Evolutionary conservation across 108 stramenopile genomes (phyloP).

Genomic region (Seminavis robusta): DNA sequence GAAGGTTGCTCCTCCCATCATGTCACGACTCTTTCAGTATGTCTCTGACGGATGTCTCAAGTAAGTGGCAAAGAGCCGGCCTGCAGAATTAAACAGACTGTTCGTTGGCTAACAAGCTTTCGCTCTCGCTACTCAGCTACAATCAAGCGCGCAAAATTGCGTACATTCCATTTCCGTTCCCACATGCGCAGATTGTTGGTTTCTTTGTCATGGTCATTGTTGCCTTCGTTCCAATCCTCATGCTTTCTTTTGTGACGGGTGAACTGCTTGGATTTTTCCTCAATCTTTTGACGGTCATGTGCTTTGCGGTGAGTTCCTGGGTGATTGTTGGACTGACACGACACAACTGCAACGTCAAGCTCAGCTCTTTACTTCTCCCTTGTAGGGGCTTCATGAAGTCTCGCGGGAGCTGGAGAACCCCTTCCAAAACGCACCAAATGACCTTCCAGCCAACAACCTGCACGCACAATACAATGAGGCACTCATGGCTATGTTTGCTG

Average conservation of each 20-base stretch:
- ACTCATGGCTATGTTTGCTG: constrained; percentile 61
- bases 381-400: constrained; percentile 58
- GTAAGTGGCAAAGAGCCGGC: constrained; percentile 24
- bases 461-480: constrained; percentile 82
- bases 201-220: constrained; percentile 44
- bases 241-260: constrained; percentile 49
- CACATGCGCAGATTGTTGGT: constrained; percentile 64
- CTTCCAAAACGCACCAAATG: constrained; percentile 74
- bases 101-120: not conserved
- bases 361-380: too few relatives aligned
- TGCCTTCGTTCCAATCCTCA: constrained; percentile 50
- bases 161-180: constrained; percentile 78
- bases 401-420: constrained; percentile 73
- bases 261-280: constrained; percentile 36
- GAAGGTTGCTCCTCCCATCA: constrained; percentile 47
- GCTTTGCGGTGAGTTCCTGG: too few relatives aligned
- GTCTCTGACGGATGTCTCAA: constrained; percentile 60
- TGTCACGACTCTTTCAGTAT: constrained; percentile 58
- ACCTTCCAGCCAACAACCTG: constrained; percentile 74
- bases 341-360: too few relatives aligned
- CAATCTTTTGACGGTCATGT: constrained; percentile 56
- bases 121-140: constrained; percentile 29
- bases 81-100: not conserved
- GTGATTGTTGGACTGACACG: too few relatives aligned
- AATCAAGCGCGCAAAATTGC: constrained; percentile 80